Evolutionary conservation across 2,329 filamentous ascomycete genomes (phyloP), one percentile per base, ranked within the genome.

Genomic region (Aspergillus caelatus): DNA sequence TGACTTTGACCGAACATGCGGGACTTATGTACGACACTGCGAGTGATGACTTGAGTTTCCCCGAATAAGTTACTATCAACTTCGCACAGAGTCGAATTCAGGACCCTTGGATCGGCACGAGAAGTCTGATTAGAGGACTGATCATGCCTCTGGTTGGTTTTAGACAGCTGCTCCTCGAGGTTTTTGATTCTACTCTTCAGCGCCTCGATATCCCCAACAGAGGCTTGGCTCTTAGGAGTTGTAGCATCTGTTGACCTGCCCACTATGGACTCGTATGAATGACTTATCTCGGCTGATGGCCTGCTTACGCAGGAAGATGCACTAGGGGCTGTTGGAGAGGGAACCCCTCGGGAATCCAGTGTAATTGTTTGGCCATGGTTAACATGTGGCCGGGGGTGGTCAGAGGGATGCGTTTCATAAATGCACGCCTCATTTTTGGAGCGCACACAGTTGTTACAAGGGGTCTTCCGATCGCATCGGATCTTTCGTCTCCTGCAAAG

Each of bases 401-500:
- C 52, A 30, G 67, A 57, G 7, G 62, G 60, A 1, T 60, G 53
- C 16, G 36, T 63, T 9, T 67, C 64, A 30, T 68, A 73, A 7
- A 62, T 41, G 21, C 69, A 70, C 26, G 67, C 71, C 9, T 77
- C 71, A 68, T 67, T 68, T 30, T 67, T 71, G 0, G 69, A 68
- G 7, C 84, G 83, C n/a, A 84, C 63, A 69, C 88, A 90, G 62
- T 88, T 86, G 63, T 79, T 82, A 69, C 88, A 90, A 1, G 88
- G 88, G 8, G 77, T 74, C 63, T 83, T 83, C 56, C 85, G 84
- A 70, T 90, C 84, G 70, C 88, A 90, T 54, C 83, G 82, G 63
- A 89, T 84, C 73, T 90, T 90, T 46, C 86, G 85, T 61, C 77
- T 82, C 50, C 87, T 80, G 69, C 88, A 90, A 48, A 86, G 79